Evolutionary conservation across 2,329 filamentous ascomycete species (phyloP), one percentile per base, ranked within the genome.

Genomic region (Macrophomina pseudophaseolina): DNA sequence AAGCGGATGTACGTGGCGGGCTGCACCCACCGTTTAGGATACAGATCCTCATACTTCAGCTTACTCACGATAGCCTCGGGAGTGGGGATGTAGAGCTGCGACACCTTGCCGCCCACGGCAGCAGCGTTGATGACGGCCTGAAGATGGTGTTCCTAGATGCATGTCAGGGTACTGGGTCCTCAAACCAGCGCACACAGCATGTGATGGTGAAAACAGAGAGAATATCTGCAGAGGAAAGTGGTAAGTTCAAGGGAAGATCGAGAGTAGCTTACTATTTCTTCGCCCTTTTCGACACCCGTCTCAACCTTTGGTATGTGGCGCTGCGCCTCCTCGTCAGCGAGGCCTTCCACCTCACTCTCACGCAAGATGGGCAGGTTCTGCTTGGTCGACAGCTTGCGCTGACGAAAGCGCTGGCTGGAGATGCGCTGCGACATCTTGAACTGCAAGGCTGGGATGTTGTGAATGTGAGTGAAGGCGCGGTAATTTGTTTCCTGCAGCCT

Each of bases 1-100:
- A 97, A 98, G 71, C 94, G 93, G 77, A 99, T 97, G 80, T 98
- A 98, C 69, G 94, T 95, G 69, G 90, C 89, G 63, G 95, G 93
- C 79, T 96, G 91, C 74, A 89, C 87, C 80, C 94, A 97, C 67
- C 84, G 83, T 70, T 87, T 88, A 59, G 90, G 87, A 77, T 98
- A 98, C 73, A 97, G 87, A 74, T 90, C 87, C 80, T 96, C 92
- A 89, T 97, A 99, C 80, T 92, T 87, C 80, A 94, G 83, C 70
- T 82, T 83, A 79, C 86, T 87, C 73, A 83, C 80, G 70, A 86
- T 82, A 69, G 87, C 87, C 73, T 90, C 88, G 68, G 88, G 88
- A 51, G 88, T 90, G 42, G 88, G 88, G 71, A 91, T 91, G 77
- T 88, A 88, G 68, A 87, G 85, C 72, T 88, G 85, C 69, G 86